Percentiles rank a stretch among this genome's conserved stretches.
Evolutionary conservation across 2,329 filamentous ascomycete species (phyloP).

Genomic region (Colletotrichum sp.): DNA sequence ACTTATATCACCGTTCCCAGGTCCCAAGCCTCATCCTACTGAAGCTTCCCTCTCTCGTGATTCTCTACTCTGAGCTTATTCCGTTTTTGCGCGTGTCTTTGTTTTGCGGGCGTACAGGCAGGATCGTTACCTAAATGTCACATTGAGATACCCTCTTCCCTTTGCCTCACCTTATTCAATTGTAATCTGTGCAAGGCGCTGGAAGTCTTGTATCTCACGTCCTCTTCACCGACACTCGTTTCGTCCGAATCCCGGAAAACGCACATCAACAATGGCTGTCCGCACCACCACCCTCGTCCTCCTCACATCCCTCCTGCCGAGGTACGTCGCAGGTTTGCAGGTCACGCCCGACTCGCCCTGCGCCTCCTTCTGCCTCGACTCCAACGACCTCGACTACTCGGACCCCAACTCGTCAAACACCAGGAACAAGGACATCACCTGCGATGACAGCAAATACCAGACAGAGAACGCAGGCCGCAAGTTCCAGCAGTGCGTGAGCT

Average conservation of each 20-base stretch:
- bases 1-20: constrained; percentile 5
- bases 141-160: not conserved
- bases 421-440: constrained; percentile 49
- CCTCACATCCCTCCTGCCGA: constrained; percentile 32
- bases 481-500: constrained; percentile 55
- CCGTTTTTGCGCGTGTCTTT: not conserved
- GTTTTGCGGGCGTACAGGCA: not conserved
- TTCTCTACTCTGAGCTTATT: not conserved
- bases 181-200: not conserved
- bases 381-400: constrained; percentile 41
- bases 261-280: constrained; percentile 15
- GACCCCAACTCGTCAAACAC: constrained; percentile 53
- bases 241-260: not conserved
- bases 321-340: constrained; percentile 40
- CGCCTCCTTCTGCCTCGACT: constrained; percentile 53
- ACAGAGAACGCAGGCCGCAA: constrained; percentile 44
- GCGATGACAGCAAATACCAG: constrained; percentile 48
- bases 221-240: not conserved
- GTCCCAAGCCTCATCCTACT: not conserved
- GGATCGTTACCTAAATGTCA: not conserved
- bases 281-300: constrained; percentile 25
- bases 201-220: constrained; percentile 3
- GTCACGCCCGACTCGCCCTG: constrained; percentile 62
- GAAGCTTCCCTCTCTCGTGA: not conserved
- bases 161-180: not conserved